Conservation (phyloP, 2,329 filamentous ascomycete genomes). For the Sclerotiophoma versabilis region DNA sequence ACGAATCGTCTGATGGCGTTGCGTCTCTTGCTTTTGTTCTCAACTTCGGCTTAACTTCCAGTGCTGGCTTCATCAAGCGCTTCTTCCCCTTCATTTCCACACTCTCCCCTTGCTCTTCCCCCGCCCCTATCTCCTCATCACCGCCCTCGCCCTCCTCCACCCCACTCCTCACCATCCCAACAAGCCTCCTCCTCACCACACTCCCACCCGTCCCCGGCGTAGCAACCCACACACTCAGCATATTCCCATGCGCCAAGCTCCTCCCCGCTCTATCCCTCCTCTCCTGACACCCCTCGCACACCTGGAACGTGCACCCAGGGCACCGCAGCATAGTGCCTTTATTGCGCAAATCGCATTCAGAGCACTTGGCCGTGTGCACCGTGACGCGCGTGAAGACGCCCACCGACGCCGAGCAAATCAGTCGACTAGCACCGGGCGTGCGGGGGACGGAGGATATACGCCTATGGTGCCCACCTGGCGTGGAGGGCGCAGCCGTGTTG, state of each 20-base stretch:
- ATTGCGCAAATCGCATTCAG: slow-evolving; percentile 45
- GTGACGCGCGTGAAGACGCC: slow-evolving; percentile 29
- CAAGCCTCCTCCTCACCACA: slow-evolving; percentile 8
- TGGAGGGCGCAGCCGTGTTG: slow-evolving; percentile 5
- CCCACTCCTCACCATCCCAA: background rate
- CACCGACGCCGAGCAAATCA: slow-evolving; percentile 28
- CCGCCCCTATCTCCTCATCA: background rate
- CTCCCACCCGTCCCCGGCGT: background rate
- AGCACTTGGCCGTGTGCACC: slow-evolving; percentile 49
- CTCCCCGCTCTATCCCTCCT: slow-evolving; percentile 13
- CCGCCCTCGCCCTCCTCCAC: background rate
- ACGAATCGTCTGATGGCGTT: slow-evolving; percentile 5
- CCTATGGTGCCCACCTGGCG: slow-evolving; percentile 1
- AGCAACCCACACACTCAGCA: slow-evolving; percentile 11
- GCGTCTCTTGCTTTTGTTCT: background rate
- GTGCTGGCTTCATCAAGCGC: background rate
- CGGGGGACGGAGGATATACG: slow-evolving; percentile 8
- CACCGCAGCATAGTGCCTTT: slow-evolving; percentile 41
- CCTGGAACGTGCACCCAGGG: slow-evolving; percentile 44
- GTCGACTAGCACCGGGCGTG: slow-evolving; percentile 18
- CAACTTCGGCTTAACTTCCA: background rate
- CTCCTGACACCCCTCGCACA: slow-evolving; percentile 40
- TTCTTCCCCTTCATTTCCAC: background rate
- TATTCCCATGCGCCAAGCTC: slow-evolving; percentile 36
- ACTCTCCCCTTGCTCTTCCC: background rate